Percentiles rank a stretch among this genome's conserved stretches.
Conservation (phyloP, 139 green algal species). For the Micromonas commoda region DNA sequence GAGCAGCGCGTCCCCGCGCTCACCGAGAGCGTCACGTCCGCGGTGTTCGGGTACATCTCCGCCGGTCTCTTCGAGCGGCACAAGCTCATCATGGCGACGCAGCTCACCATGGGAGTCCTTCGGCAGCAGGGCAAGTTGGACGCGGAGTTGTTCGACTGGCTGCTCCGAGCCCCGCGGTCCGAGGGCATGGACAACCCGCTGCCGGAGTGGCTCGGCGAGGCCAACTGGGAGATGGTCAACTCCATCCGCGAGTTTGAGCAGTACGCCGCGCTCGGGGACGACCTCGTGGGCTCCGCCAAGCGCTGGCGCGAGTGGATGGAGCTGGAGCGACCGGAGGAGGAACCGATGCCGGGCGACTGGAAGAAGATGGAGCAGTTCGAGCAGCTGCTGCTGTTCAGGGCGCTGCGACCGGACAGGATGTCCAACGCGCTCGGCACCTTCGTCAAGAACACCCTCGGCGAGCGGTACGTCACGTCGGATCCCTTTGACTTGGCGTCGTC, state of each 20-base stretch:
- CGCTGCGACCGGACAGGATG: conserved; percentile 63
- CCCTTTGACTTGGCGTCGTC: conserved; percentile 73
- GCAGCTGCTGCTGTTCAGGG: conserved; percentile 32
- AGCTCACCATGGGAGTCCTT: conserved; percentile 68
- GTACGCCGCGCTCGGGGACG: conserved; percentile 59
- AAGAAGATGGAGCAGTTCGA: conserved; percentile 73
- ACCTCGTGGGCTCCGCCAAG: conserved; percentile 74
- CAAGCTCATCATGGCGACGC: conserved; percentile 73
- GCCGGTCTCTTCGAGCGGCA: conserved; percentile 74
- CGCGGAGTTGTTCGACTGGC: conserved; percentile 51
- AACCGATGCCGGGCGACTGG: conserved; percentile 62
- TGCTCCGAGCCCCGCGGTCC: conserved; percentile 58
- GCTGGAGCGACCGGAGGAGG: conserved; percentile 54
- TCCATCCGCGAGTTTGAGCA: conserved; percentile 52
- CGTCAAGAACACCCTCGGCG: conserved; percentile 66
- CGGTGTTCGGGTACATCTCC: conserved; percentile 59
- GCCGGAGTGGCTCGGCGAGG: conserved; percentile 62
- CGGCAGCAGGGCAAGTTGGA: conserved; percentile 54
- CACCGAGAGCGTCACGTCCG: conserved; percentile 13
- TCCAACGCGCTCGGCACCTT: conserved; percentile 63
- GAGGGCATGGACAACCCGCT: conserved; percentile 55
- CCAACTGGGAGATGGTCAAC: conserved; percentile 66
- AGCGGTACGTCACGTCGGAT: conserved; percentile 72
- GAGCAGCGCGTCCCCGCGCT: conserved; percentile 25
- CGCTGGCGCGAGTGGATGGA: conserved; percentile 68